phyloP scores from a whole-genome alignment of 192 early-diverging fungal species.

The Haplosporangium gracile region DNA sequence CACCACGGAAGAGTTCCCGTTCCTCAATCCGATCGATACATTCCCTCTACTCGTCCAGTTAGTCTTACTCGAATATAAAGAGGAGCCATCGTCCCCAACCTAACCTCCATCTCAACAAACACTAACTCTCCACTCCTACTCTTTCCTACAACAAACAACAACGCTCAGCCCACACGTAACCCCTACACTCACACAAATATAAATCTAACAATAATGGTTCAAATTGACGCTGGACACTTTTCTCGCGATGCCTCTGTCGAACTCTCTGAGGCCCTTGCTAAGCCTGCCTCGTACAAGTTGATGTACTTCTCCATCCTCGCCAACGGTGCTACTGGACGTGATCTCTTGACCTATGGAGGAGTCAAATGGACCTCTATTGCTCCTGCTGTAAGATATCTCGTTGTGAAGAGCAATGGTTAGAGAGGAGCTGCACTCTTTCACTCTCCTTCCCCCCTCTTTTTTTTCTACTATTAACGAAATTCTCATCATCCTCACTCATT shows the following conservation, averaged over 20 bases:
- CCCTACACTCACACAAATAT: no score
- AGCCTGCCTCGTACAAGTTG: slow-evolving; percentile 21
- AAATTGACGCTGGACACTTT: slow-evolving; percentile 21
- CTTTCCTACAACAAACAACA: no score
- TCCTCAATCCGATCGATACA: no score
- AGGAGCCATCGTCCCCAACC: no score
- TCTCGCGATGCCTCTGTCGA: slow-evolving; percentile 3
- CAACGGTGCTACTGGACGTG: slow-evolving; percentile 12
- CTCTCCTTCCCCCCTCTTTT: no score
- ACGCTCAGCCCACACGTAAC: no score
- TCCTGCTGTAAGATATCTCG: slow-evolving; percentile 10
- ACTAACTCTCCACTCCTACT: no score
- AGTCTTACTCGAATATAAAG: no score
- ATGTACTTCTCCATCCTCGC: slow-evolving; percentile 22
- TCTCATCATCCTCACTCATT: neutral
- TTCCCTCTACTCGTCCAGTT: no score
- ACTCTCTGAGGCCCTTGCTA: slow-evolving; percentile 1
- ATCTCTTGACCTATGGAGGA: slow-evolving; percentile 20
- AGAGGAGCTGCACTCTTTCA: neutral
- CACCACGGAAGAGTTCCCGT: no score
- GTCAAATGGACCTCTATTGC: slow-evolving; percentile 7
- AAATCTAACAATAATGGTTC: slow-evolving; percentile 11
- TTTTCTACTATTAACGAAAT: no score
- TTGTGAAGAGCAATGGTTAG: neutral
- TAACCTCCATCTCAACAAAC: no score